Evolutionary conservation across 371 early-diverging fungal species (phyloP).

Genomic region (Mortierella sp.): DNA sequence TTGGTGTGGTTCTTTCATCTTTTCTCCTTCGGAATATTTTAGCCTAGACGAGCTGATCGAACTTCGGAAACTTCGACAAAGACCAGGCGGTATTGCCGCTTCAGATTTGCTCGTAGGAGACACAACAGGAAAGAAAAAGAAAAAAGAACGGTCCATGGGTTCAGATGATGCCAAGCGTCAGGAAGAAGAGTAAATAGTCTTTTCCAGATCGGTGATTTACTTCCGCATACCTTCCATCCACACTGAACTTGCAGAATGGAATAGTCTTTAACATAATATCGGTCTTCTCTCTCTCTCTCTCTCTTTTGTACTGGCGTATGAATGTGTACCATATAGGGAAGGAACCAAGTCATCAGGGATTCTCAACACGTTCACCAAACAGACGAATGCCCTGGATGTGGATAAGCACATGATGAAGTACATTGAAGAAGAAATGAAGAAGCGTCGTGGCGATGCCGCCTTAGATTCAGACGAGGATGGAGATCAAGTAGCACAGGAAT

Average conservation of each 20-base stretch:
- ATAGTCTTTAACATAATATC: neutral
- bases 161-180: conserved; percentile 55
- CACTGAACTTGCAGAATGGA: no score
- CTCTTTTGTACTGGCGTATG: neutral
- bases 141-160: conserved; percentile 57
- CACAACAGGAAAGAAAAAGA: conserved; percentile 57
- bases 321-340: conserved; percentile 11
- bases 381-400: conserved; percentile 86
- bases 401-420: conserved; percentile 92
- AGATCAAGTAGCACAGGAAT: conserved; percentile 64
- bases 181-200: conserved; percentile 35
- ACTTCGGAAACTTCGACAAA: conserved; percentile 69
- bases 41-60: conserved; percentile 71
- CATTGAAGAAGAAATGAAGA: conserved; percentile 79
- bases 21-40: conserved; percentile 1
- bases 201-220: conserved; percentile 1
- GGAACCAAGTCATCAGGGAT: conserved; percentile 57
- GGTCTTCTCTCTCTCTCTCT: neutral
- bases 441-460: conserved; percentile 57
- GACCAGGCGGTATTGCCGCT: conserved; percentile 69
- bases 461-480: conserved; percentile 41
- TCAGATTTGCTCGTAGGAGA: conserved; percentile 68
- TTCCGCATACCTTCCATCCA: no score
- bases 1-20: no score
- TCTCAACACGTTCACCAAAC: conserved; percentile 81